Percentiles rank a stretch among this genome's conserved stretches.
These are phyloP conservation scores for Monsonia emarginata DNA, from an alignment of 441 rosid genomes.

Conservation along the genomic window DNA sequence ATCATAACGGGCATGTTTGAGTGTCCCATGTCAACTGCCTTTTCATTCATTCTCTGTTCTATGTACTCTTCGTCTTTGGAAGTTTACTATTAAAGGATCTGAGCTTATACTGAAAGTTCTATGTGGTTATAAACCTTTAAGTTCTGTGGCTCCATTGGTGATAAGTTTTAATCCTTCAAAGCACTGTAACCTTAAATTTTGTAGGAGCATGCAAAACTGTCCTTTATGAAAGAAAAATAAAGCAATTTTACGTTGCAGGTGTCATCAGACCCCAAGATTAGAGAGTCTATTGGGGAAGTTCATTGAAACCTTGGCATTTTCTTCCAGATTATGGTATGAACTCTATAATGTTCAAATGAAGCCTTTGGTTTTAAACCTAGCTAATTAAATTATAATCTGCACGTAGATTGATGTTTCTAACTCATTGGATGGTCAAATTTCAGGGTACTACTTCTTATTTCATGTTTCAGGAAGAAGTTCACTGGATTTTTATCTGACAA, in stretches of 20 bases:
- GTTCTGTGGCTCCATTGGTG: neutral
- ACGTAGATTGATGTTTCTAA: constrained; percentile 7
- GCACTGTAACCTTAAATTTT: constrained; percentile 7
- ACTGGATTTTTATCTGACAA: constrained; percentile 42
- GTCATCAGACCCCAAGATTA: constrained; percentile 33
- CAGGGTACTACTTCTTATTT: constrained; percentile 66
- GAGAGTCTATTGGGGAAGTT: constrained; percentile 54
- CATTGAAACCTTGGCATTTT: constrained; percentile 52
- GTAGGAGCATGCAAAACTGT: constrained; percentile 10
- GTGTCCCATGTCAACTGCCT: constrained; percentile 11
- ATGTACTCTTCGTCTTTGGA: neutral
- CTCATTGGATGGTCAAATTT: constrained; percentile 25
- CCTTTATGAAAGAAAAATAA: constrained; percentile 12
- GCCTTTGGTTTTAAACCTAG: neutral
- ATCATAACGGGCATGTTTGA: neutral
- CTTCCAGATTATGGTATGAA: constrained; percentile 71
- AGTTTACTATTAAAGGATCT: neutral
- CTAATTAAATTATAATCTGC: constrained; percentile 5
- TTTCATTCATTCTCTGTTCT: neutral
- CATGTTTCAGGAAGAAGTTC: constrained; percentile 60
- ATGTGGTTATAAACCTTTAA: neutral
- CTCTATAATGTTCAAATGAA: constrained; percentile 5
- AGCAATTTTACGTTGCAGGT: constrained; percentile 41
- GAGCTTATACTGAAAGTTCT: neutral
- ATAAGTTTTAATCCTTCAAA: neutral